phyloP scores from a whole-genome alignment of 1,139 yeast genomes.

The Candida anutae region DNA sequence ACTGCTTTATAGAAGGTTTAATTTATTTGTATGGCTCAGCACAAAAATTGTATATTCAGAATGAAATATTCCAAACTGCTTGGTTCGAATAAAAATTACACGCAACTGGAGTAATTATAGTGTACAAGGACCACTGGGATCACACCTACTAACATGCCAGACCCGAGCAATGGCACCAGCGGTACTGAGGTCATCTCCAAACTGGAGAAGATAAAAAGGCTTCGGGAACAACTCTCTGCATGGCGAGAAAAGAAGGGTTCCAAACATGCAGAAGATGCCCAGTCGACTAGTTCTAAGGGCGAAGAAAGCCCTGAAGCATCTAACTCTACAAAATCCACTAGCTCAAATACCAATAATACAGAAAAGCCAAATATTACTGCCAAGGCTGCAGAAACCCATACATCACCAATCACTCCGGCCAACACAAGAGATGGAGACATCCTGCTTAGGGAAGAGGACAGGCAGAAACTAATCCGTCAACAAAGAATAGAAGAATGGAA shows the following conservation, averaged over 20 bases:
- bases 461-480: constrained; percentile 13
- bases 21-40: constrained; percentile 3
- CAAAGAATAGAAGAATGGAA: constrained; percentile 37
- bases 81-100: too few relatives aligned
- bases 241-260: constrained; percentile 34
- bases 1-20: constrained; percentile 51
- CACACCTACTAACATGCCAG: constrained; percentile 9
- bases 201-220: constrained; percentile 24
- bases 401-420: too few relatives aligned
- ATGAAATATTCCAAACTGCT: too few relatives aligned
- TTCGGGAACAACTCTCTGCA: constrained; percentile 34
- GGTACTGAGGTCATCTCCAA: background rate
- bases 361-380: too few relatives aligned
- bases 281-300: constrained; percentile 1
- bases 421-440: too few relatives aligned
- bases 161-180: constrained; percentile 12
- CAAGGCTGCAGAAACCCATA: too few relatives aligned
- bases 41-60: too few relatives aligned
- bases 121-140: background rate
- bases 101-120: constrained; percentile 1
- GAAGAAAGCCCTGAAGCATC: constrained; percentile 1
- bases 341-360: background rate
- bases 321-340: too few relatives aligned
- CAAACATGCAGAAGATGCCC: constrained; percentile 13
- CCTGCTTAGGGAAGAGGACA: too few relatives aligned